Evolutionary conservation across 805 yeast genomes (phyloP).

Genomic region (Suhomyces sp.): DNA sequence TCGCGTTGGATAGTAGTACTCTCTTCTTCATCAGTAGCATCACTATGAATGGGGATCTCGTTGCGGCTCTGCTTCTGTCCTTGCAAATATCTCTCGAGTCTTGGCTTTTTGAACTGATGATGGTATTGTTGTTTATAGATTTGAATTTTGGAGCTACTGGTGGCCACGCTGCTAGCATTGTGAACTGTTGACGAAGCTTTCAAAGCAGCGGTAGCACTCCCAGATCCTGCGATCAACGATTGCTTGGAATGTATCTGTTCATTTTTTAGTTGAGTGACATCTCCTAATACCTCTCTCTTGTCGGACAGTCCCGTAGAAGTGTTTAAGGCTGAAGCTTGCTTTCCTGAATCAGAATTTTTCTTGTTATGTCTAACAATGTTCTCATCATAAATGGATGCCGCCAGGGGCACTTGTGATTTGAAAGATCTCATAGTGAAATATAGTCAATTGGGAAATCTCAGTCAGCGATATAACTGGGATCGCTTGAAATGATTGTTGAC

Average conservation of each 20-base stretch:
- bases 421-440: constrained; percentile 2
- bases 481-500: background rate
- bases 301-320: constrained; percentile 7
- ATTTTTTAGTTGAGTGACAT: constrained; percentile 26
- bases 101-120: constrained; percentile 21
- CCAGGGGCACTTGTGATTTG: constrained; percentile 3
- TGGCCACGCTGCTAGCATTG: constrained; percentile 1
- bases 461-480: background rate
- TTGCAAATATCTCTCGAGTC: constrained; percentile 16
- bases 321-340: background rate
- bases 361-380: constrained; percentile 8
- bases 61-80: constrained; percentile 1
- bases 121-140: constrained; percentile 18
- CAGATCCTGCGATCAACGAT: too few species aligned
- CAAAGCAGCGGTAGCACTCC: background rate
- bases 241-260: constrained; percentile 5
- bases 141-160: constrained; percentile 15
- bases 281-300: constrained; percentile 30
- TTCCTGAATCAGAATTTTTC: constrained; percentile 1
- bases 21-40: constrained; percentile 9
- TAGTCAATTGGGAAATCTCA: background rate
- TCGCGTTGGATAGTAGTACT: too few species aligned
- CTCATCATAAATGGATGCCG: constrained; percentile 8
- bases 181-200: constrained; percentile 1
- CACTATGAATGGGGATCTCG: constrained; percentile 10